Evolutionary conservation across 1,139 yeast species (phyloP).

Genomic region (Zhuliangozyma parablackwelliae): DNA sequence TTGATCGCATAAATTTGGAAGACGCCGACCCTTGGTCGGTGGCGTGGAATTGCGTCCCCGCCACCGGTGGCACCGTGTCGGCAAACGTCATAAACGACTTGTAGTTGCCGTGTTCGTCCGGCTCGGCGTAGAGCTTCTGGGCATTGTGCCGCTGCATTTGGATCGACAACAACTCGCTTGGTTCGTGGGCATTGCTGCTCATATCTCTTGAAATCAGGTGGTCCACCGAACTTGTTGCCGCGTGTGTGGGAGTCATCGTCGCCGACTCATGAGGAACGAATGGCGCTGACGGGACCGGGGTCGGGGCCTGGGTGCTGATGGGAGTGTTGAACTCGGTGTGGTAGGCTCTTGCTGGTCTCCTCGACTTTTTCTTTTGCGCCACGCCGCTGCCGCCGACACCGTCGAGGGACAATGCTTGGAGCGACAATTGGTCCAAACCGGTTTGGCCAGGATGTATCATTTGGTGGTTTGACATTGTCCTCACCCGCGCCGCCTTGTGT

Average conservation of each 20-base stretch:
- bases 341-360: constrained; percentile 44
- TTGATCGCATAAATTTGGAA: constrained; percentile 71
- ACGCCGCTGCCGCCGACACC: constrained; percentile 1
- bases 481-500: too few species aligned
- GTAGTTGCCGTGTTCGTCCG: constrained; percentile 19
- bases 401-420: constrained; percentile 8
- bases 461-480: too few species aligned
- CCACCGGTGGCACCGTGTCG: constrained; percentile 75
- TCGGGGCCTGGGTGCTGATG: constrained; percentile 5
- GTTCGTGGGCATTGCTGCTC: constrained; percentile 1
- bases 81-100: constrained; percentile 64
- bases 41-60: constrained; percentile 67
- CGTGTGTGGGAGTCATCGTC: constrained; percentile 3
- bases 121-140: constrained; percentile 43
- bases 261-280: constrained; percentile 1
- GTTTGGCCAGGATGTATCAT: too few species aligned
- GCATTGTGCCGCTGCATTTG: constrained; percentile 52
- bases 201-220: constrained; percentile 8
- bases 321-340: constrained; percentile 26
- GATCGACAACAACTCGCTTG: constrained; percentile 36
- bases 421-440: neutral
- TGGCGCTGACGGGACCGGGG: constrained; percentile 3
- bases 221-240: constrained; percentile 1
- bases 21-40: constrained; percentile 83
- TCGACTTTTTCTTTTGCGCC: constrained; percentile 22